phyloP scores from a whole-genome alignment of 768 basidiomycete genomes.

The Lactarius evosmus region DNA sequence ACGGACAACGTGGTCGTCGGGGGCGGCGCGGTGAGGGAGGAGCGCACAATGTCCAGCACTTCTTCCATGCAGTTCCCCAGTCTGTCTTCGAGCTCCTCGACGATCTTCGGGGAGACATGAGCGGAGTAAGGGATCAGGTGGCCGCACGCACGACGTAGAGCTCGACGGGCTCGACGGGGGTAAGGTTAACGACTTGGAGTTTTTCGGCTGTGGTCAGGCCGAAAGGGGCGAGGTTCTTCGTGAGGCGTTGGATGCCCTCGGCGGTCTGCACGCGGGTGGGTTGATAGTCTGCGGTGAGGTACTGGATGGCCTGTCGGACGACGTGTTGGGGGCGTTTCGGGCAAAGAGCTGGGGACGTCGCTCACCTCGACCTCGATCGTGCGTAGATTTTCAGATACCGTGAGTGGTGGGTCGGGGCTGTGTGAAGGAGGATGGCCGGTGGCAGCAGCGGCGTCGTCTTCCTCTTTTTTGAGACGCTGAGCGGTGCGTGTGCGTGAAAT shows the following conservation, averaged over 20 bases:
- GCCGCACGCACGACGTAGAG: slow-evolving; percentile 76
- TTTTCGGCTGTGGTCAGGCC: slow-evolving; percentile 89
- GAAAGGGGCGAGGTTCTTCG: slow-evolving; percentile 61
- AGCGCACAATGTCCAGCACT: slow-evolving; percentile 56
- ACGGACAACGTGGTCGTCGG: not conserved
- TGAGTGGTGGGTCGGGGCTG: slow-evolving; percentile 40
- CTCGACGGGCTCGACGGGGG: slow-evolving; percentile 77
- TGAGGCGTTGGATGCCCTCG: slow-evolving; percentile 60
- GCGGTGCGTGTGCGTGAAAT: slow-evolving; percentile 66
- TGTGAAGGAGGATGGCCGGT: slow-evolving; percentile 37
- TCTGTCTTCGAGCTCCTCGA: slow-evolving; percentile 88
- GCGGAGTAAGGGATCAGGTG: not conserved
- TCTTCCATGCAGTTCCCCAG: slow-evolving; percentile 67
- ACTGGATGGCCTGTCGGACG: slow-evolving; percentile 70
- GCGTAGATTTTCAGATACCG: slow-evolving; percentile 74
- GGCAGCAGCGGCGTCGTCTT: slow-evolving; percentile 42
- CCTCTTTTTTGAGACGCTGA: slow-evolving; percentile 72
- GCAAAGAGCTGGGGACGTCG: slow-evolving; percentile 23
- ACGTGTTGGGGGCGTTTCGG: not conserved
- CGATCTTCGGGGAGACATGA: slow-evolving; percentile 51
- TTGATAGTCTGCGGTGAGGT: slow-evolving; percentile 73
- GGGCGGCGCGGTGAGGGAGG: slow-evolving; percentile 35
- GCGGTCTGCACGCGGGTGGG: slow-evolving; percentile 64
- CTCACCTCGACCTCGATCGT: slow-evolving; percentile 81
- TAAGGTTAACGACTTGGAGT: slow-evolving; percentile 87